Conservation (phyloP, 2,329 filamentous ascomycete genomes). For the Macrophomina phaseolina region DNA sequence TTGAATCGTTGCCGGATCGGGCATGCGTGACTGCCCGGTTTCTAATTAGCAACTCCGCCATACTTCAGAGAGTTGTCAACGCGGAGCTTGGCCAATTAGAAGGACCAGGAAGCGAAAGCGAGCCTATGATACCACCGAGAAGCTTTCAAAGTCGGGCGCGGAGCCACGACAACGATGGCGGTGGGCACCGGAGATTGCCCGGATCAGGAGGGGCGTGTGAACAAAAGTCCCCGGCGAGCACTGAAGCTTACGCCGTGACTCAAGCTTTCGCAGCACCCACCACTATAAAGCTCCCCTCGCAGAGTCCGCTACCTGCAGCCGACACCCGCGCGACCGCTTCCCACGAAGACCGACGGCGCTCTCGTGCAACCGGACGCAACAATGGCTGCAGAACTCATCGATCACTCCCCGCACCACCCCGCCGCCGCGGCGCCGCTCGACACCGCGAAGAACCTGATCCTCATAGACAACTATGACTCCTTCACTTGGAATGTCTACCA, state of each 20-base stretch:
- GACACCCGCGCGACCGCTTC: neutral
- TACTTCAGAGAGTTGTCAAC: no score
- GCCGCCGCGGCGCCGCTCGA: conserved; percentile 73
- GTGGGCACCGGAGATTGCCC: neutral
- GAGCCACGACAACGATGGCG: neutral
- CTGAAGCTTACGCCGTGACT: conserved; percentile 6
- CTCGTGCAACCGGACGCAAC: conserved; percentile 37
- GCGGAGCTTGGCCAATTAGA: no score
- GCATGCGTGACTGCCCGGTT: no score
- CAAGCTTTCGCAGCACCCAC: neutral
- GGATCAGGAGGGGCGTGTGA: neutral
- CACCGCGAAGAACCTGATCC: conserved; percentile 85
- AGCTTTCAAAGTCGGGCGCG: no score
- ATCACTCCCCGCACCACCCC: conserved; percentile 88
- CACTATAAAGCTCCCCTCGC: neutral
- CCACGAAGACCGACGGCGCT: neutral
- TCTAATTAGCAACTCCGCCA: no score
- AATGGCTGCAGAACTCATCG: conserved; percentile 61
- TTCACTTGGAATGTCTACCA: conserved; percentile 99
- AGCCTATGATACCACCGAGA: no score
- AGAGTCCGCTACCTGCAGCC: neutral
- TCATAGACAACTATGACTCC: conserved; percentile 99
- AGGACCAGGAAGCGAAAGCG: no score
- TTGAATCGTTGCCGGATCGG: no score
- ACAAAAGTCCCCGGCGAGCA: neutral